Percentiles rank a stretch among this genome's conserved stretches.
These are phyloP conservation scores for Boletellus ananas DNA, from an alignment of 768 basidiomycete genomes.

Conservation along the genomic window DNA sequence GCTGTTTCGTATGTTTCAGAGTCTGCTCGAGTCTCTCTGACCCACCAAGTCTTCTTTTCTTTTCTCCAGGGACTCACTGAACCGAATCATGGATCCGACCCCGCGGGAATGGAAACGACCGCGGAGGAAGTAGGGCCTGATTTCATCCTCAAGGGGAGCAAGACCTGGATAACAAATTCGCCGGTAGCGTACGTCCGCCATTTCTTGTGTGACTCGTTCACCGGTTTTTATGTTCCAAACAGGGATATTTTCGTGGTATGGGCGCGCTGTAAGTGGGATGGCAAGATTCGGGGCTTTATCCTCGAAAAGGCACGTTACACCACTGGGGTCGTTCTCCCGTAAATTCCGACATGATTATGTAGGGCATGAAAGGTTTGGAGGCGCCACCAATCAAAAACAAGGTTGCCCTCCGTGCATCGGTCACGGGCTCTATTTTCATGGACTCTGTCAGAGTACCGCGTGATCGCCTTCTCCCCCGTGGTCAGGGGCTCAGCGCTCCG, in stretches of 20 bases:
- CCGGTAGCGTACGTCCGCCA: constrained; percentile 69
- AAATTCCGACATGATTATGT: not conserved
- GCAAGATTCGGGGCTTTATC: constrained; percentile 84
- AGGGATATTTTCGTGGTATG: constrained; percentile 91
- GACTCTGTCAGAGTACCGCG: constrained; percentile 79
- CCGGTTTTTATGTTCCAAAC: not conserved
- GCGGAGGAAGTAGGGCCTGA: constrained; percentile 84
- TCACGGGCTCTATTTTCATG: constrained; percentile 88
- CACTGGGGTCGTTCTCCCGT: not conserved
- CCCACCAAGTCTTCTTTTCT: not conserved
- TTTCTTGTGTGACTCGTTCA: constrained; percentile 7
- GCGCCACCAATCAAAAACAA: constrained; percentile 93
- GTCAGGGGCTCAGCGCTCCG: constrained; percentile 73
- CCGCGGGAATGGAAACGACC: constrained; percentile 94
- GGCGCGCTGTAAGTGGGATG: constrained; percentile 95
- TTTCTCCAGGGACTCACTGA: constrained; percentile 80
- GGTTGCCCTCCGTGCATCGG: constrained; percentile 79
- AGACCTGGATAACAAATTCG: constrained; percentile 97
- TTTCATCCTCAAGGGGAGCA: constrained; percentile 83
- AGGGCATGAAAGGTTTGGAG: constrained; percentile 80
- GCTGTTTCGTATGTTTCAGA: constrained; percentile 76
- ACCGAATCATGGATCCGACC: constrained; percentile 96
- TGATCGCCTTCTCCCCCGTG: constrained; percentile 73
- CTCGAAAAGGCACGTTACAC: constrained; percentile 68
- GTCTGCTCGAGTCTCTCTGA: not conserved